Percentiles rank a stretch among this genome's conserved stretches.
phyloP scores from a whole-genome alignment of 306 rosid genomes.

The Gleditsia sinensis region DNA sequence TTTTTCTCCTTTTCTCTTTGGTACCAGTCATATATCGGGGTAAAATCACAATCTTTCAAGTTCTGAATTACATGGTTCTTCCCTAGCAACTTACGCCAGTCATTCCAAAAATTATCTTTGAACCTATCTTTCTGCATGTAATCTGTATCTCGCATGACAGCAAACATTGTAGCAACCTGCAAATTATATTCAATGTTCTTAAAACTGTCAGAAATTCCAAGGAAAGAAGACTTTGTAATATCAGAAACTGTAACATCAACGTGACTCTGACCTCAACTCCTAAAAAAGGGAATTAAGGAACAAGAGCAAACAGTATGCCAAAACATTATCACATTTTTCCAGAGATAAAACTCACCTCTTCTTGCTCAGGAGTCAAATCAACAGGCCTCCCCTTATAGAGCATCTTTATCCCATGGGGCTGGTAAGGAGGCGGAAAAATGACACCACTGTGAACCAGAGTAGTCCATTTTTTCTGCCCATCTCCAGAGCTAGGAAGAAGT shows the following conservation, averaged over 20 bases:
- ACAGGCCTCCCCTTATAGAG: constrained; percentile 76
- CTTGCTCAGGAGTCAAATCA: constrained; percentile 80
- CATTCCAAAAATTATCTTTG: constrained; percentile 95
- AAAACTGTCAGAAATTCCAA: neutral
- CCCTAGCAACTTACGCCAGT: constrained; percentile 91
- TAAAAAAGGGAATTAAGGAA: neutral
- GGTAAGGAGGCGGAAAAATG: constrained; percentile 89
- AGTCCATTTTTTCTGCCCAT: constrained; percentile 97
- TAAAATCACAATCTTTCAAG: constrained; percentile 88
- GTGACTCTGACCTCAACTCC: constrained; percentile 1
- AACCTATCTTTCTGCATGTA: constrained; percentile 76
- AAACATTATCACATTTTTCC: neutral
- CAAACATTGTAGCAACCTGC: constrained; percentile 98
- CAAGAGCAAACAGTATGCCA: neutral
- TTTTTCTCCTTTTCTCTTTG: constrained; percentile 89
- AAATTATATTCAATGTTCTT: constrained; percentile 27
- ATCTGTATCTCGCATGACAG: constrained; percentile 94
- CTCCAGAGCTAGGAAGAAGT: constrained; percentile 80
- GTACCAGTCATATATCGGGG: constrained; percentile 90
- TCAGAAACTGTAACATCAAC: neutral
- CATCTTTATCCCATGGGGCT: constrained; percentile 76
- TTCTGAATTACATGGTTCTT: constrained; percentile 82
- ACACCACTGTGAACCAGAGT: constrained; percentile 89
- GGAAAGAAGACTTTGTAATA: neutral
- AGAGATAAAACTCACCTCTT: constrained; percentile 64